Evolutionary conservation across 371 early-diverging fungal genomes (phyloP), one percentile per base, ranked within the genome.

Genomic region (Rhizopus microsporus): DNA sequence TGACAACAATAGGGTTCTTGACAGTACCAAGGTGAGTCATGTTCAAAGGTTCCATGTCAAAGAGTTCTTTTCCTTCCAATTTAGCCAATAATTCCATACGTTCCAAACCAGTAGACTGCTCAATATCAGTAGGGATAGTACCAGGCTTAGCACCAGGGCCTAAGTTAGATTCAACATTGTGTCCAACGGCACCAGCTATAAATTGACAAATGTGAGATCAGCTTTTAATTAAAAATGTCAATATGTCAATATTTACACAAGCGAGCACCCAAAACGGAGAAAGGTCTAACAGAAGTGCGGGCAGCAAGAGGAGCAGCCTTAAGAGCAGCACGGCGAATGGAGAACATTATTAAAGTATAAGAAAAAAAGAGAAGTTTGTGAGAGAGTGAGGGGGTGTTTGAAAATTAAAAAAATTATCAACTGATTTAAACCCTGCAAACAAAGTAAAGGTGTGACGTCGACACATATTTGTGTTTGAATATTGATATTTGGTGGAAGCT

Each of bases 91-190:
- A 82, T 85, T 98, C 96, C 63, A 82, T 78, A 75, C 97, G 94
- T 81, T 93, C 95, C 60, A 85, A 69, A 83, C 98, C 97, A 56
- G 96, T 91, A 59, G 96, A 80, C 69, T 96, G 88, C 62, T 95
- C 94, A 71, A 88, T 81, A 77, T 94, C 91, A 62, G 93, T 93
- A 56, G 96, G 89, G 50, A 94, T 69, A 40, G 72, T 62, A 65
- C 85, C 88, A 49, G 81, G 65, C 43, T 81, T 76, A 56, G 77
- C 82, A 64, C 90, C 93, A 38, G 88, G 81, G 38, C 88, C 88
- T 51, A 77, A 82, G 59, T 88, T 91, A 35, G 85, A 80, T 56
- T 75, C 75, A 37, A 57, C 68, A 51, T 58, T 60, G 45, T 71
- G 62, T 46, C 75, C 73, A 47, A 78, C 78, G 44, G 71, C 71